These are phyloP conservation scores for Suhomyces kunorum DNA, from an alignment of 1,139 yeast genomes.

Conservation along the genomic window DNA sequence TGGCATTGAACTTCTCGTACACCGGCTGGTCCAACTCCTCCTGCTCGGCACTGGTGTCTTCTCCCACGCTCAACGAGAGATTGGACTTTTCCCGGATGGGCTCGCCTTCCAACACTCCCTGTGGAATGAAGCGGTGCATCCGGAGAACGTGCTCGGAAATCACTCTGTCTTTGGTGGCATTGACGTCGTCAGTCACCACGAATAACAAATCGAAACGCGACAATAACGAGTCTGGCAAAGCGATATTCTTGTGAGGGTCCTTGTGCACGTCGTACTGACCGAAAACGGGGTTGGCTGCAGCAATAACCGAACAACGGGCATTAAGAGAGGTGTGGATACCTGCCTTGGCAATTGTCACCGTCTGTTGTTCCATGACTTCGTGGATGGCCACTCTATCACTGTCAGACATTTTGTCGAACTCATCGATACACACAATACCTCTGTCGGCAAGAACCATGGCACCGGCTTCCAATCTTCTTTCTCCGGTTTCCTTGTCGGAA, in stretches of 20 bases:
- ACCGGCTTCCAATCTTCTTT: slow-evolving; percentile 95
- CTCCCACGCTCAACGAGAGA: slow-evolving; percentile 80
- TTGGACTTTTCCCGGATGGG: slow-evolving; percentile 81
- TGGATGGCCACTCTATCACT: slow-evolving; percentile 97
- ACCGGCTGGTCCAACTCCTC: slow-evolving; percentile 59
- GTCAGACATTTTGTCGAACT: slow-evolving; percentile 97
- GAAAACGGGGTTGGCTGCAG: slow-evolving; percentile 97
- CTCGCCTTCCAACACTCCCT: slow-evolving; percentile 90
- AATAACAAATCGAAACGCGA: slow-evolving; percentile 96
- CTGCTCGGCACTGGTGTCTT: slow-evolving; percentile 47
- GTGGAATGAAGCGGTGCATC: slow-evolving; percentile 88
- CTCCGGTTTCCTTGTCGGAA: slow-evolving; percentile 95
- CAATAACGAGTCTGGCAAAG: slow-evolving; percentile 91
- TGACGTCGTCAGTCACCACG: slow-evolving; percentile 94
- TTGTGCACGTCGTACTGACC: slow-evolving; percentile 96
- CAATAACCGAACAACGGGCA: slow-evolving; percentile 96
- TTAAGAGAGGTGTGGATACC: slow-evolving; percentile 96
- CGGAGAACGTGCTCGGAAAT: slow-evolving; percentile 94
- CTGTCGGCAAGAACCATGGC: slow-evolving; percentile 99
- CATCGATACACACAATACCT: slow-evolving; percentile 97
- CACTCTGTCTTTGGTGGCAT: slow-evolving; percentile 78
- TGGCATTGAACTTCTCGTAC: slow-evolving; percentile 79
- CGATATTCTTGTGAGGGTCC: slow-evolving; percentile 96
- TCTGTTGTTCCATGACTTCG: slow-evolving; percentile 99
- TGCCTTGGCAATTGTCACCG: slow-evolving; percentile 97